These are phyloP conservation scores for Rhytidhysteron rufulum DNA, from an alignment of 2,329 filamentous ascomycete species.

Conservation along the genomic window DNA sequence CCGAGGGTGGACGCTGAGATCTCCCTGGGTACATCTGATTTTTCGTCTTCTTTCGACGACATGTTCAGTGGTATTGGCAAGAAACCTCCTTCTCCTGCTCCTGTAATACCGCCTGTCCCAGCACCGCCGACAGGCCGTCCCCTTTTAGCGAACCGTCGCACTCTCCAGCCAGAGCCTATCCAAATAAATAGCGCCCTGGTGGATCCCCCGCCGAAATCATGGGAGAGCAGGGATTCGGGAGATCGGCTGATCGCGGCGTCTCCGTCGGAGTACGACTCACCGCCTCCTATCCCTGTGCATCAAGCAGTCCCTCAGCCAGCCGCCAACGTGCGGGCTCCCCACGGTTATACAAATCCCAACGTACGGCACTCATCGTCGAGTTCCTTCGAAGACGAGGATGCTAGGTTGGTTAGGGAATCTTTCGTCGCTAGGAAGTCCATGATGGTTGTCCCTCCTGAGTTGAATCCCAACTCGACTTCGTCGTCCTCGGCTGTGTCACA, in stretches of 20 bases:
- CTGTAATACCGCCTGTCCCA: too few species aligned
- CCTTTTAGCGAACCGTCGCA: constrained; percentile 31
- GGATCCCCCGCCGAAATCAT: constrained; percentile 50
- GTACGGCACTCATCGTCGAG: constrained; percentile 19
- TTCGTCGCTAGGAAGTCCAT: constrained; percentile 19
- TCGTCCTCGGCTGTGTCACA: constrained; percentile 29
- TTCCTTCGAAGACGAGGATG: constrained; percentile 25
- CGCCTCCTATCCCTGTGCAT: constrained; percentile 30
- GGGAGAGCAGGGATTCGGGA: constrained; percentile 49
- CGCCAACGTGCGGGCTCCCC: constrained; percentile 21
- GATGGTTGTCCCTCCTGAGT: constrained; percentile 18
- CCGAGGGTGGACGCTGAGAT: constrained; percentile 46
- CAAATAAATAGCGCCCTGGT: constrained; percentile 42
- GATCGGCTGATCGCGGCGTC: constrained; percentile 46
- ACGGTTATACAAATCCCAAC: constrained; percentile 28
- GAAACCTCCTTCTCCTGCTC: constrained; percentile 19
- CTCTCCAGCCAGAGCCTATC: constrained; percentile 40
- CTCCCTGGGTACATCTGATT: constrained; percentile 30
- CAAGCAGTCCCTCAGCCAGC: constrained; percentile 13
- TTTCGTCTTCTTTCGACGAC: constrained; percentile 46
- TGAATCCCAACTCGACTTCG: constrained; percentile 19
- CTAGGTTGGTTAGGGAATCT: constrained; percentile 24
- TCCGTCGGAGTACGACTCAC: constrained; percentile 31
- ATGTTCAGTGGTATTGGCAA: constrained; percentile 44
- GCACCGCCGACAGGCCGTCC: constrained; percentile 25